Evolutionary conservation across 306 rosid genomes (phyloP), one percentile per base, ranked within the genome.

Genomic region (Canavalia ensiformis): DNA sequence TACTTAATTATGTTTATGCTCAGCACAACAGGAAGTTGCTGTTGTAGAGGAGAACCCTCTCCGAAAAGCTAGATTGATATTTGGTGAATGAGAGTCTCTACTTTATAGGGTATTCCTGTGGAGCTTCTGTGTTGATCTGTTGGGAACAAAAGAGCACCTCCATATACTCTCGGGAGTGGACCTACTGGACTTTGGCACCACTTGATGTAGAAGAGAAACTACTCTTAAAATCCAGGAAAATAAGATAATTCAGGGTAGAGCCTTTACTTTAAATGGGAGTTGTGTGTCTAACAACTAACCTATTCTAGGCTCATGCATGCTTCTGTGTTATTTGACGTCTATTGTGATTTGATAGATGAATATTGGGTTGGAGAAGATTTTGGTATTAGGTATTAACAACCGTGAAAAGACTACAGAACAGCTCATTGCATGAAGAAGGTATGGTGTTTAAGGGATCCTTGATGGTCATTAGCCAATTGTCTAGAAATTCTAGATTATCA

Each of bases 301-400:
- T 51, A 12, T 50, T 60, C 62, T 55, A 9, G 56, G 56, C 1
- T 37, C 35, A 12, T 60, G 25, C 67, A 7, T 62, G 74, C 79
- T 63, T 10, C 13, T 41, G 79, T 28, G 29, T 51, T 58, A 8
- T n/a, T 75, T 75, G 3, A 45, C 30, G 37, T 47, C 8, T 62
- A 3, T 62, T 69, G 46, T 52, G 68, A 44, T 39, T 28, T 84
- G 88, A 5, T 56, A 8, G 28, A 63, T 71, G 35, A 79, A 64
- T 35, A 37, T 59, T 68, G 63, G 60, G 56, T 31, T 58, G 37
- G 63, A 37, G 49, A 51, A 68, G 41, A 9, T 55, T 84, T 80
- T 60, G 37, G 64, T 60, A 70, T 60, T 33, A 68, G 37, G 64
- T 60, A 70, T 60, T 33, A 68, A 60, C 41, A n/a, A 39, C 28